These are phyloP conservation scores for Coemansia sp. DNA, from an alignment of 192 early-diverging fungal genomes.

Conservation along the genomic window DNA sequence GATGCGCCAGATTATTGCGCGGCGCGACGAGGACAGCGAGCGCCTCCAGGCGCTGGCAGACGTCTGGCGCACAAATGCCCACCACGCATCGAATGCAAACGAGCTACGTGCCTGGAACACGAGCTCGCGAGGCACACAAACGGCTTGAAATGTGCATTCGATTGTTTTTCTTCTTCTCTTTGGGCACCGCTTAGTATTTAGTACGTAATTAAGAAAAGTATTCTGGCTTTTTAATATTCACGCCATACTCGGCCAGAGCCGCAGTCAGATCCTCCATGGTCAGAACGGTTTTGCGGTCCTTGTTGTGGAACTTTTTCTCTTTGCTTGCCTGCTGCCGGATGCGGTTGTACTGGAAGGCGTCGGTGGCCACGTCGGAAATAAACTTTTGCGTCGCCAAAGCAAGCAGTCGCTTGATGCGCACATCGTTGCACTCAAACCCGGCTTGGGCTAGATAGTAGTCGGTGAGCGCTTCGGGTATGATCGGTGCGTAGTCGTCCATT, in stretches of 20 bases:
- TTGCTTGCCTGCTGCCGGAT: constrained; percentile 58
- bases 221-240: constrained; percentile 94
- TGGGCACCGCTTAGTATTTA: too few relatives aligned
- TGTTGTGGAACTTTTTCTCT: constrained; percentile 51
- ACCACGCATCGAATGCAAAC: constrained; percentile 17
- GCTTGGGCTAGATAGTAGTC: constrained; percentile 80
- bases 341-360: constrained; percentile 69
- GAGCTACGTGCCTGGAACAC: constrained; percentile 36
- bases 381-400: constrained; percentile 77
- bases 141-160: neutral
- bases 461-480: constrained; percentile 90
- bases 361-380: constrained; percentile 67
- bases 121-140: constrained; percentile 39
- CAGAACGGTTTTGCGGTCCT: constrained; percentile 80
- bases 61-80: constrained; percentile 38
- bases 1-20: constrained; percentile 39
- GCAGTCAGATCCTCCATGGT: constrained; percentile 90
- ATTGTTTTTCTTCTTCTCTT: too few relatives aligned
- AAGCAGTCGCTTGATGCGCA: constrained; percentile 63
- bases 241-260: constrained; percentile 87
- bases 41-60: constrained; percentile 40
- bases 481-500: constrained; percentile 64
- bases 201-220: constrained; percentile 63
- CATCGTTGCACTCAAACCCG: constrained; percentile 66
- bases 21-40: constrained; percentile 47